Evolutionary conservation across 805 yeast genomes (phyloP).

Genomic region (Candida patagonica): DNA sequence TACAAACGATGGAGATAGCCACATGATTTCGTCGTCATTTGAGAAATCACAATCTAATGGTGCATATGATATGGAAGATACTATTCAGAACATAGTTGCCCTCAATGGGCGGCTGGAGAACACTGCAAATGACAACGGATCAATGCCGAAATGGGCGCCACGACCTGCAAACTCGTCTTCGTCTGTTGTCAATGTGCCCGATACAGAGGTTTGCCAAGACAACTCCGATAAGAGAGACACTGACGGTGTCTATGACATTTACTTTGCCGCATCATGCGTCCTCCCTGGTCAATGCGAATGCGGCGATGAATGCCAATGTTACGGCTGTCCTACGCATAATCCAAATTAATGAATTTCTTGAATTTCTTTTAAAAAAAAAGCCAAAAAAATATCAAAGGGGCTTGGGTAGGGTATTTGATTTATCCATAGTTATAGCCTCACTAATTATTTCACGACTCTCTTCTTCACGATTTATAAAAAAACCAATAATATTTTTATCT

Average conservation of each 20-base stretch:
- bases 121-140: neutral
- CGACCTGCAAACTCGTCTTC: neutral
- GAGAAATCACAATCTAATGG: too few relatives aligned
- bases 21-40: too few relatives aligned
- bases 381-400: too few relatives aligned
- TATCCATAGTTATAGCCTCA: too few relatives aligned
- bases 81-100: neutral
- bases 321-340: conserved; percentile 27
- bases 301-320: conserved; percentile 29
- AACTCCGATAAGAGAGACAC: neutral
- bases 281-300: conserved; percentile 32
- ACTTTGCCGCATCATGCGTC: conserved; percentile 28
- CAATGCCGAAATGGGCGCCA: neutral
- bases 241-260: conserved; percentile 18
- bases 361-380: neutral
- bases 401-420: too few relatives aligned
- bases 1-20: too few relatives aligned
- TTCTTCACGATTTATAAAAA: too few relatives aligned
- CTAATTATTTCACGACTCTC: too few relatives aligned
- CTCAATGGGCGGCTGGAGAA: neutral
- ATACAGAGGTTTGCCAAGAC: too few relatives aligned
- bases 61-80: too few relatives aligned
- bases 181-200: neutral
- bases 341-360: conserved; percentile 2
- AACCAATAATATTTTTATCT: too few relatives aligned